phyloP scores from a whole-genome alignment of 805 yeast genomes.

The Yarrowia bubula region DNA sequence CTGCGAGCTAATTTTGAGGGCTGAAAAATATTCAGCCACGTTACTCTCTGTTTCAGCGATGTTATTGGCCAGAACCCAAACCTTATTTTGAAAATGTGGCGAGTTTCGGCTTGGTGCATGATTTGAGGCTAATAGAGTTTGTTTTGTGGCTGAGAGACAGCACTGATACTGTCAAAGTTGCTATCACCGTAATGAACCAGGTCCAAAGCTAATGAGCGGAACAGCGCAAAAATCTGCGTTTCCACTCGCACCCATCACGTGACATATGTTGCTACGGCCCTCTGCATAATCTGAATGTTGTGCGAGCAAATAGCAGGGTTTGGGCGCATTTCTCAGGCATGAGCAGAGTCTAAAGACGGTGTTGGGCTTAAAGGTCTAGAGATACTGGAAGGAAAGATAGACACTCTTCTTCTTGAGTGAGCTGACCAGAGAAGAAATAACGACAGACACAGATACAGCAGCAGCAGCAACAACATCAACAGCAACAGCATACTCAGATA shows the following conservation, averaged over 20 bases:
- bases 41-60: not conserved
- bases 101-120: slow-evolving; percentile 6
- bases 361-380: not conserved
- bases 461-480: not conserved
- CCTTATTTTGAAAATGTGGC: not conserved
- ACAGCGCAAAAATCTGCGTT: no score
- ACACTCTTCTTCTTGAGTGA: no score
- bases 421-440: no score
- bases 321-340: not conserved
- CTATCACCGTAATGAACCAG: no score
- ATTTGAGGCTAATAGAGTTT: slow-evolving; percentile 17
- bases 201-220: no score
- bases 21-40: slow-evolving; percentile 23
- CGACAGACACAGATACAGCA: no score
- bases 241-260: not conserved
- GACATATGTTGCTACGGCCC: not conserved
- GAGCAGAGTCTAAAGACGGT: not conserved
- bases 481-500: not conserved
- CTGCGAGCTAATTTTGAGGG: slow-evolving; percentile 16
- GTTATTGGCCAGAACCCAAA: not conserved
- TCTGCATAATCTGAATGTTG: slow-evolving; percentile 15
- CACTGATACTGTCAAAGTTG: no score
- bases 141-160: slow-evolving; percentile 1
- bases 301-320: slow-evolving; percentile 26
- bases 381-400: no score